Base-by-base conservation (phyloP, 139 green algal genomes). In the Asterochloris erici region DNA sequence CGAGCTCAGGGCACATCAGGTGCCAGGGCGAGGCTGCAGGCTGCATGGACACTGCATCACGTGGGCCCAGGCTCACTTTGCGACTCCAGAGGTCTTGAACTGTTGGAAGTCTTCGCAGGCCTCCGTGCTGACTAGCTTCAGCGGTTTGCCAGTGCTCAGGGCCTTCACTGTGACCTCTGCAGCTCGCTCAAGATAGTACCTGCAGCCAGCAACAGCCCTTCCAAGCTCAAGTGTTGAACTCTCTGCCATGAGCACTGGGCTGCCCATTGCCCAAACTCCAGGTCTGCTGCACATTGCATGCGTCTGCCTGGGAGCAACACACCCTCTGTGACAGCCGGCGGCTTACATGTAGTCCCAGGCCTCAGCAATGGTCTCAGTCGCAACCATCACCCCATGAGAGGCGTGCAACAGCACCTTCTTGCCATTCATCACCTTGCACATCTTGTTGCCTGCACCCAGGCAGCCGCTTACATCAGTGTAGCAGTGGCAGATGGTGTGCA, bases 161-260 rank as follows among this genome's bases (percentile, higher is more conserved):
- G 86, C 86, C n/a, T 85, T 78, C 63, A 90, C 28, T 16, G 29
- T 27, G 12, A 87, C 73, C 29, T 87, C 64, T 17, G 84, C 84
- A 63, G 82, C 85, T 63, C 82, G 77, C 66, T 90, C 87, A 14
- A 90, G 80, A 54, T 87, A 90, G 79, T 90, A 90, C 38, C 26
- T 86, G 21, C 28, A 80, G 61, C 47, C 84, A 77, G 47, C 68
- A 82, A 17, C 26, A 19, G 26, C 17, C 63, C 6, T 2, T 54
- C 38, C 6, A 6, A 54, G 6, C 38, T 54, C 4, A 54, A 54
- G 38, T 54, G 38, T 54, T 54, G 38, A 2, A 54, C 38, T 54
- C 6, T 2, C 6, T 54, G 38, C 38, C 38, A 54, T 54, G 38
- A 54, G 38, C 38, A 54, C 38, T 54, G 2, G 6, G 38, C 38